phyloP scores from a whole-genome alignment of 2,329 filamentous ascomycete species.

The Arthrinium phaeospermum region DNA sequence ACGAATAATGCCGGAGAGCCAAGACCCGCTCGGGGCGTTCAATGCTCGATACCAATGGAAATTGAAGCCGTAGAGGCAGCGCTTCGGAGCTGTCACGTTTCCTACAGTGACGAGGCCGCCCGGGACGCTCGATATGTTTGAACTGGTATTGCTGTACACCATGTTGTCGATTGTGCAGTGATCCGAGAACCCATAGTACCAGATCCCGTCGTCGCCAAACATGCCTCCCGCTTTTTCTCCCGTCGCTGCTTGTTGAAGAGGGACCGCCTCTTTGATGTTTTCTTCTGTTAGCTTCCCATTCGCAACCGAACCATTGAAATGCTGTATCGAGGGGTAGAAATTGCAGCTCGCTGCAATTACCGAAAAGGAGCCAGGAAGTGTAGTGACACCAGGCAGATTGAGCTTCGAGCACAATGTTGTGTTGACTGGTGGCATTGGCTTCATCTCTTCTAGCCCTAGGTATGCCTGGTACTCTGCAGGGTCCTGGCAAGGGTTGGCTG shows the following conservation, averaged over 20 bases:
- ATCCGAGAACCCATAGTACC: background rate
- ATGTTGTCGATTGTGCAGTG: background rate
- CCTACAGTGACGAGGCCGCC: background rate
- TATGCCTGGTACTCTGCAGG: background rate
- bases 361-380: background rate
- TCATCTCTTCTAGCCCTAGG: too few species aligned
- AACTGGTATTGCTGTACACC: background rate
- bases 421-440: background rate
- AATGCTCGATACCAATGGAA: background rate
- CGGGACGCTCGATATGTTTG: background rate
- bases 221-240: too few species aligned
- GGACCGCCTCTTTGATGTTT: background rate
- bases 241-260: too few species aligned
- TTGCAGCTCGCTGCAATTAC: background rate
- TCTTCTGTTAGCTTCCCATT: background rate
- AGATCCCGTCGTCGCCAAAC: too few species aligned
- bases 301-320: background rate
- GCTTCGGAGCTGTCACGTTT: background rate
- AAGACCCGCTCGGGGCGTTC: too few species aligned
- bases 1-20: too few species aligned
- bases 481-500: background rate
- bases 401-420: background rate
- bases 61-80: background rate
- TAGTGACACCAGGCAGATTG: background rate
- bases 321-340: background rate